Percentiles rank a stretch among this genome's conserved stretches.
phyloP scores from a whole-genome alignment of 2,329 filamentous ascomycete species.

The Lasiodiplodia gonubiensis region DNA sequence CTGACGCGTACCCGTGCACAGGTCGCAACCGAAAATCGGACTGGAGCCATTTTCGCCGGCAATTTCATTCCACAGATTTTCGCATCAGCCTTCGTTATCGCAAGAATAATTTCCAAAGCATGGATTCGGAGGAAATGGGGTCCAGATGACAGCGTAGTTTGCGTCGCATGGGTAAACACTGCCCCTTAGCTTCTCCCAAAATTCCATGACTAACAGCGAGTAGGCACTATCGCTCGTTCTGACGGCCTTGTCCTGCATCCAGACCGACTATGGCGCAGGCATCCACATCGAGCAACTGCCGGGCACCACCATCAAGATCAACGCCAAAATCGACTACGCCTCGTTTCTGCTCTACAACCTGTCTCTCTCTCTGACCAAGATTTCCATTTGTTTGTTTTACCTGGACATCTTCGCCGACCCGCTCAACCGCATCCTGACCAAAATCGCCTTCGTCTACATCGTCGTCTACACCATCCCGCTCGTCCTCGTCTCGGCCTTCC shows the following conservation, averaged over 20 bases:
- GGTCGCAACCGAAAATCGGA: not conserved
- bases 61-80: conserved; percentile 4
- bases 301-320: not conserved
- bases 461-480: conserved; percentile 34
- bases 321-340: conserved; percentile 33
- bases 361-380: conserved; percentile 36
- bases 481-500: conserved; percentile 34
- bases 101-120: conserved; percentile 6
- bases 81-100: conserved; percentile 8
- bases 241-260: not conserved
- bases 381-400: conserved; percentile 43
- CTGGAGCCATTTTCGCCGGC: not conserved
- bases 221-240: not conserved
- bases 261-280: conserved; percentile 3
- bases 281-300: conserved; percentile 2
- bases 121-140: conserved; percentile 2
- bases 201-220: not conserved
- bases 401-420: conserved; percentile 40
- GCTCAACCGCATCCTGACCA: conserved; percentile 34
- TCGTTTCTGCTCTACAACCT: conserved; percentile 40
- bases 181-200: too few relatives aligned
- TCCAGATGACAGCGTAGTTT: not conserved
- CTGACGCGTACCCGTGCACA: not conserved
- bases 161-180: not conserved
- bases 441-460: conserved; percentile 35